These are phyloP conservation scores for Globisporangium irregulare DNA, from an alignment of 352 stramenopile genomes.

Conservation along the genomic window DNA sequence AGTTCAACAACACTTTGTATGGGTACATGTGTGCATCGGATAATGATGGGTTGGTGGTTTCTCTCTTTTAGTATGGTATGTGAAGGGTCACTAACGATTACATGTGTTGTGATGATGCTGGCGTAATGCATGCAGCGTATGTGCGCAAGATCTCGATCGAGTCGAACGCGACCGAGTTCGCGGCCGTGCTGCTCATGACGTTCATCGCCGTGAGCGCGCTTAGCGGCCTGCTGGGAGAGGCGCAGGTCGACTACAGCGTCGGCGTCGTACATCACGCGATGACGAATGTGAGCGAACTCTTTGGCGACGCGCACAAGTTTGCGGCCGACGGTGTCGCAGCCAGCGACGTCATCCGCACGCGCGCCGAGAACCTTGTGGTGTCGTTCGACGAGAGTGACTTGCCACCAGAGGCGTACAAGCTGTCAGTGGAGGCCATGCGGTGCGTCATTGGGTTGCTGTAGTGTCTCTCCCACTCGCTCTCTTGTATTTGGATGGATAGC, in stretches of 20 bases:
- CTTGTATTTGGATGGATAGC: neutral
- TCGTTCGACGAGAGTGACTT: slow-evolving; percentile 73
- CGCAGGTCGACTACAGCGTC: slow-evolving; percentile 83
- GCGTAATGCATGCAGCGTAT: slow-evolving; percentile 27
- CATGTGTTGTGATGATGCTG: neutral
- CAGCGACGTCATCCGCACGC: slow-evolving; percentile 38
- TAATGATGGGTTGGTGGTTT: neutral
- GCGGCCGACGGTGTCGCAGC: slow-evolving; percentile 29
- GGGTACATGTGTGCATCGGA: neutral
- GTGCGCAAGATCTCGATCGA: slow-evolving; percentile 39
- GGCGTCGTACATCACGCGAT: slow-evolving; percentile 68
- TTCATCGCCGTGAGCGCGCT: slow-evolving; percentile 73
- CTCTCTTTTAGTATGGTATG: neutral
- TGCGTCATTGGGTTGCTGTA: slow-evolving; percentile 13
- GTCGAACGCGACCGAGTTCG: slow-evolving; percentile 57
- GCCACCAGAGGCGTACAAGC: slow-evolving; percentile 54
- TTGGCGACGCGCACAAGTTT: slow-evolving; percentile 38
- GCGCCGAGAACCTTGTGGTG: slow-evolving; percentile 56
- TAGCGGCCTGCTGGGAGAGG: slow-evolving; percentile 67
- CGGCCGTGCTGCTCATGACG: slow-evolving; percentile 67
- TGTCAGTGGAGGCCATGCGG: slow-evolving; percentile 61
- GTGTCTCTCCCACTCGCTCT: neutral
- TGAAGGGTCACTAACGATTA: neutral
- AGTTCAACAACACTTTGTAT: neutral
- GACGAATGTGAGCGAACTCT: slow-evolving; percentile 62